Base-by-base conservation (phyloP, 768 basidiomycete species). In the Suillus occidentalis region DNA sequence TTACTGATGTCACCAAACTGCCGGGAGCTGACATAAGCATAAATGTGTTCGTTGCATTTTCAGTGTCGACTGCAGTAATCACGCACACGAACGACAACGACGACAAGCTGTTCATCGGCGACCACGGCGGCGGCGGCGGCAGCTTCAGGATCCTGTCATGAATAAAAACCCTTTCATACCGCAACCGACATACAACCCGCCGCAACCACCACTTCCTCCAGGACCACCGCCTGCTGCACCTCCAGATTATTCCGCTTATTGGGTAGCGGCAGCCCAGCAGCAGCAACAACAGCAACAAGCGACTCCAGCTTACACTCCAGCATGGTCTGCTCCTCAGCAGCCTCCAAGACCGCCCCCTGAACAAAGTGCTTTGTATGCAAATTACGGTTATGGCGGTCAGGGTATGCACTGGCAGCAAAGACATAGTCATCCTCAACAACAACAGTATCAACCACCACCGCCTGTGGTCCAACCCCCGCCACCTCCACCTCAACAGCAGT, bases 301-400 rank as follows among this genome's bases (percentile, higher is more conserved):
- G 59, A 73, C 78, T 53, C 78, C 80, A 62, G 79, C 83, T 50
- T 91, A 88, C 69, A 85, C 82, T 66, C 83, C 88, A 14, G 89
- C 91, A 75, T 90, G 89, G 89, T 81, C 79, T 60, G 75, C 85
- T 16, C 82, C 87, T 4, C 89, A 87, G 72, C 53, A 87, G 57
- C 83, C 87, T 42, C 83, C 87, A 52, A 81, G 89, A 58, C 89
- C 90, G 39, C 81, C 91, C 39, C 81, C 90, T 16, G 91, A 94
- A 69, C 92, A 94, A 72, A 91, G 89, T 72, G 89, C 91, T 31
- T 78, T 95, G 25, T 96, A 95, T 72, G 92, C 93, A 1, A 95
- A 95, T 73, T 96, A 96, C 72, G 94, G 94, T 39, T 96, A 97
- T 74, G 92, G 92, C 3, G 84, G 86, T 57, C 89, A 90, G 69